A percentile compares a stretch with the other conserved stretches of the same genome.
These are phyloP conservation scores for Aspergillus sclerotioniger DNA, from an alignment of 495 filamentous ascomycete genomes.

Conservation along the genomic window DNA sequence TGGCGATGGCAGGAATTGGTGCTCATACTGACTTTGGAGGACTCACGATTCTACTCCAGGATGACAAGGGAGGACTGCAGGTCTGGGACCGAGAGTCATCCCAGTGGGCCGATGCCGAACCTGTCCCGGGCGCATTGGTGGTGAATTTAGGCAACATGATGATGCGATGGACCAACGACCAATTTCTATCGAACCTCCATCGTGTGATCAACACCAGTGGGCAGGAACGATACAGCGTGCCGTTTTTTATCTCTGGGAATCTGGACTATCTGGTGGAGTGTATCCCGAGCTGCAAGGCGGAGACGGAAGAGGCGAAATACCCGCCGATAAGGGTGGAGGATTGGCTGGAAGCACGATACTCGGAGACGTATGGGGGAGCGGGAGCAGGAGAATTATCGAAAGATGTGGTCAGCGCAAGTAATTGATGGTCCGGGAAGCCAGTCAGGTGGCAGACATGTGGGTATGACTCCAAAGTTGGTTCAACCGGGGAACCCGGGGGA, in stretches of 20 bases:
- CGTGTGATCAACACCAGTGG: constrained; percentile 30
- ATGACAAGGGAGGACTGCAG: constrained; percentile 40
- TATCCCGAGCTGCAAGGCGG: constrained; percentile 20
- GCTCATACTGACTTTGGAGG: constrained; percentile 54
- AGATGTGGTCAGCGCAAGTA: background rate
- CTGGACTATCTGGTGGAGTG: constrained; percentile 23
- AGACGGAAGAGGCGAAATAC: constrained; percentile 18
- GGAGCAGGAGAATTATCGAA: constrained; percentile 9
- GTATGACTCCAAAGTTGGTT: background rate
- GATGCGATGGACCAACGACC: constrained; percentile 30
- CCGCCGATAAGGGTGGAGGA: constrained; percentile 25
- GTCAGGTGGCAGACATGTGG: background rate
- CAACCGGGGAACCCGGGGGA: background rate
- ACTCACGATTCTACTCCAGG: constrained; percentile 45
- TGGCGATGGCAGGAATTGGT: constrained; percentile 32
- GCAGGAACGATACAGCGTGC: constrained; percentile 25
- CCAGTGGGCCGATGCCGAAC: constrained; percentile 30
- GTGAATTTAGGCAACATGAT: constrained; percentile 51
- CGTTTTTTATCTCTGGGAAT: constrained; percentile 33
- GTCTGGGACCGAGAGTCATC: constrained; percentile 37
- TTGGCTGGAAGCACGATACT: constrained; percentile 26
- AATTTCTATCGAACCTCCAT: constrained; percentile 30
- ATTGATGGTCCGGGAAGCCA: background rate
- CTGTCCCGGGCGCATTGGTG: constrained; percentile 39
- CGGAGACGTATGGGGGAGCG: constrained; percentile 24